Evolutionary conservation across 2,329 filamentous ascomycete species (phyloP), one percentile per base, ranked within the genome.

Genomic region (Epichloe coenophiala): DNA sequence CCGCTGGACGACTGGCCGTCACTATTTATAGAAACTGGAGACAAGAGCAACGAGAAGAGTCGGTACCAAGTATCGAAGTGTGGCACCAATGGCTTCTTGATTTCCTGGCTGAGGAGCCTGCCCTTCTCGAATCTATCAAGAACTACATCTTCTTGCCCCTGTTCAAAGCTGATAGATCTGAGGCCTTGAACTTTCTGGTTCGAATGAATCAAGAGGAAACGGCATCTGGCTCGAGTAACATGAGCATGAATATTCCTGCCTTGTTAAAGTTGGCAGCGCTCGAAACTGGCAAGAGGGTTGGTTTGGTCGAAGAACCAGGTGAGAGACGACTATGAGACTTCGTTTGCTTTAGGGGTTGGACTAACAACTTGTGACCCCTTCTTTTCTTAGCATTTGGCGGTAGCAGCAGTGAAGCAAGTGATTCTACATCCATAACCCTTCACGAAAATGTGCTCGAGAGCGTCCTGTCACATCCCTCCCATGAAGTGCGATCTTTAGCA

Each of bases 401-500:
- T 8, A 51, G 54, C 12, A 50, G 56, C 13, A 53, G 53, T 27
- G 36, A 35, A 19, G 33, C 21, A 35, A 23, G 52, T 6, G 50
- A 35, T 17, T 55, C 56, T 13, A 59, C 60, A 55, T 56, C 60
- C 3, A 63, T 73, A 36, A 54, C 65, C 15, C 58, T 74, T 35
- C 59, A 66, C 41, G 64, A 71, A 59, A 63, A 64, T 52, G 65
- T 76, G 2, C 64, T 84, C 7, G 73, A 77, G 38, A 66, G 61
- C 36, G 71, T 83, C 3, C 63, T 84, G 33, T 68, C 69, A 3
- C 74, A 78, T 66, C 72, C 72, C 41, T 79, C 79, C 58, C 70
- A 80, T 58, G 72, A 80, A 55, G 82, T 91, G 48, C 81, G 89
- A 31, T 78, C 89, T 23, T 78, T 89, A n/a, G 87, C 87, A 0